These are phyloP conservation scores for Lipomyces sp. DNA, from an alignment of 805 yeast species.

Conservation along the genomic window DNA sequence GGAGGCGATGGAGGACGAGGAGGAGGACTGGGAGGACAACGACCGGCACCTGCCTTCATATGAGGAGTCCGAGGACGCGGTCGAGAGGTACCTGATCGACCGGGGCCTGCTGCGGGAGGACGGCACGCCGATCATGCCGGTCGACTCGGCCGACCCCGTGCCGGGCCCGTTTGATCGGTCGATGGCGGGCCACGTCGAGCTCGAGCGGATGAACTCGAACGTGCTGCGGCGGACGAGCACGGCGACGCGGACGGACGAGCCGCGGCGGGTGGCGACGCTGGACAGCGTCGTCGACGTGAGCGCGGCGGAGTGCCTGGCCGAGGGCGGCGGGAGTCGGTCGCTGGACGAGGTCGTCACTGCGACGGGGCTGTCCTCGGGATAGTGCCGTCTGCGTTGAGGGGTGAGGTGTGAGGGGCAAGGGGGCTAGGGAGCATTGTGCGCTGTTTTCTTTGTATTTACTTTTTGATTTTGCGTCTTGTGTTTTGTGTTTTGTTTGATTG, in stretches of 20 bases:
- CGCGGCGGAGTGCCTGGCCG: not conserved
- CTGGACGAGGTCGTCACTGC: not conserved
- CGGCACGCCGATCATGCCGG: slow-evolving; percentile 21
- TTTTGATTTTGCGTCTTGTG: no score
- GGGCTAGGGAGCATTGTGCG: no score
- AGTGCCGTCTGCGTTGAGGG: no score
- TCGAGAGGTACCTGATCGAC: slow-evolving; percentile 26
- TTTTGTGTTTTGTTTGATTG: no score
- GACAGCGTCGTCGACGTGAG: not conserved
- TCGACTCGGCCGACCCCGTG: slow-evolving; percentile 6
- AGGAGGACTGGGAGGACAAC: slow-evolving; percentile 27
- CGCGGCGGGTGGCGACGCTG: not conserved
- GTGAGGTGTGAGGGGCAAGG: no score
- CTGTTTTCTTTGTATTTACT: no score
- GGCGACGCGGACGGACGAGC: not conserved
- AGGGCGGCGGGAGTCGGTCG: not conserved
- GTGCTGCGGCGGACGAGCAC: slow-evolving; percentile 8
- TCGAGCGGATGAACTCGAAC: slow-evolving; percentile 1
- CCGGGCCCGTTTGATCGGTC: not conserved
- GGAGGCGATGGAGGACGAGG: slow-evolving; percentile 26
- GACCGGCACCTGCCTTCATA: slow-evolving; percentile 26
- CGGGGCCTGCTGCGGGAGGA: slow-evolving; percentile 24
- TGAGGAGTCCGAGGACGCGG: slow-evolving; percentile 27
- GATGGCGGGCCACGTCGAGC: not conserved
- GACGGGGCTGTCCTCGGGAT: no score